A percentile compares a stretch with the other conserved stretches of the same genome.
phyloP scores from a whole-genome alignment of 371 early-diverging fungal species.

The Apophysomyces ossiformis region DNA sequence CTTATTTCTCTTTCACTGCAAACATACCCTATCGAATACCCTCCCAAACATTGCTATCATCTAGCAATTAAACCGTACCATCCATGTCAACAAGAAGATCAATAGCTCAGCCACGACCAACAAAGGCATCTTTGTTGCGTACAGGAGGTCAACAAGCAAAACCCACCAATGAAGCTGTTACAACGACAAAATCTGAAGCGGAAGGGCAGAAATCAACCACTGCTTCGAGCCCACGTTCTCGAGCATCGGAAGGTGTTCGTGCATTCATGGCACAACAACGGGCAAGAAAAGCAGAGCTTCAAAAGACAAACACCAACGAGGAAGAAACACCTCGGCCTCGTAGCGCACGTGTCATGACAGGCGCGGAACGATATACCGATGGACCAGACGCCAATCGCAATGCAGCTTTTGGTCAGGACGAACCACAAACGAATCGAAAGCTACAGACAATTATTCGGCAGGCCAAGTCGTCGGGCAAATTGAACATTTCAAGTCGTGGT shows the following conservation, averaged over 20 bases:
- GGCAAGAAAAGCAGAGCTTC: slow-evolving; percentile 27
- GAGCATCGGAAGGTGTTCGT: slow-evolving; percentile 44
- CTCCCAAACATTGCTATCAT: too few species aligned
- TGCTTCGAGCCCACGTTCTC: slow-evolving; percentile 3
- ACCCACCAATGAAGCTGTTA: slow-evolving; percentile 9
- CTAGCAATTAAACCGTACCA: too few species aligned
- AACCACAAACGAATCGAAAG: slow-evolving; percentile 26
- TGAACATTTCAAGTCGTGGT: slow-evolving; percentile 72
- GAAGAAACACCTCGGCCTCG: not conserved
- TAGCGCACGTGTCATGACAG: slow-evolving; percentile 38
- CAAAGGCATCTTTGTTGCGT: slow-evolving; percentile 43
- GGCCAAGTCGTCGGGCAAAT: slow-evolving; percentile 58
- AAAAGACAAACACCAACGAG: slow-evolving; percentile 12
- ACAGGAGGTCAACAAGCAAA: slow-evolving; percentile 15
- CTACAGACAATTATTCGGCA: slow-evolving; percentile 41
- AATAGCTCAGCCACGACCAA: slow-evolving; percentile 33
- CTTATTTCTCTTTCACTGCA: too few species aligned
- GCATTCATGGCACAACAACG: slow-evolving; percentile 54
- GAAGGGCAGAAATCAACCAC: slow-evolving; percentile 11
- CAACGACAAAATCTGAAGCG: slow-evolving; percentile 11
- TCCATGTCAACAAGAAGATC: slow-evolving; percentile 21
- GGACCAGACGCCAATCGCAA: slow-evolving; percentile 18
- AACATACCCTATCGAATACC: too few species aligned
- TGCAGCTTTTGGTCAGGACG: slow-evolving; percentile 21
- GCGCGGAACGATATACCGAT: slow-evolving; percentile 35